These are phyloP conservation scores for Madurella fahalii DNA, from an alignment of 2,329 filamentous ascomycete species.

Conservation along the genomic window DNA sequence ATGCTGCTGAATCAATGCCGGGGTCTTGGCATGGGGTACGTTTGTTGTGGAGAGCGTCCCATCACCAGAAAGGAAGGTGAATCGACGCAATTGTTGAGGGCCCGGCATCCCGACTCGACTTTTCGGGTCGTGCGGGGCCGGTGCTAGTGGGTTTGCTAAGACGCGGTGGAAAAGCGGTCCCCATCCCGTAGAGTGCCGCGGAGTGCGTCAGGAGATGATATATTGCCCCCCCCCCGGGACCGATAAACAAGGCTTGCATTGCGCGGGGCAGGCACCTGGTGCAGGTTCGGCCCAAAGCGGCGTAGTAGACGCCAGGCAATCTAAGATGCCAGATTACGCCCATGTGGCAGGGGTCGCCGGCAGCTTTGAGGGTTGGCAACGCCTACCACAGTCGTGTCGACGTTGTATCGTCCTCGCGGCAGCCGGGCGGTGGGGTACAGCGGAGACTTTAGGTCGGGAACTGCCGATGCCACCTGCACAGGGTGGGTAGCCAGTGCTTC, in stretches of 20 bases:
- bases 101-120: slow-evolving; percentile 14
- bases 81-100: slow-evolving; percentile 11
- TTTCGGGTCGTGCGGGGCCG: slow-evolving; percentile 8
- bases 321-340: slow-evolving; percentile 22
- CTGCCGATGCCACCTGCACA: slow-evolving; percentile 22
- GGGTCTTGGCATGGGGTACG: slow-evolving; percentile 21
- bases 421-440: slow-evolving; percentile 19
- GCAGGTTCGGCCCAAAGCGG: slow-evolving; percentile 10
- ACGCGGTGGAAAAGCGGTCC: slow-evolving; percentile 27
- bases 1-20: slow-evolving; percentile 24
- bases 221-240: slow-evolving; percentile 19
- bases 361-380: slow-evolving; percentile 3
- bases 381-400: not conserved
- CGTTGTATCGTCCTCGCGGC: slow-evolving; percentile 16
- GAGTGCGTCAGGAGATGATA: slow-evolving; percentile 19
- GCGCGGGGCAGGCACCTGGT: slow-evolving; percentile 9
- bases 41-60: slow-evolving; percentile 11
- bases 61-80: slow-evolving; percentile 26
- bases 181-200: slow-evolving; percentile 23
- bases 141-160: not conserved
- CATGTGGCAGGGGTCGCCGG: slow-evolving; percentile 19
- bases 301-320: slow-evolving; percentile 16
- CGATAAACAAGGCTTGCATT: slow-evolving; percentile 16
- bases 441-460: slow-evolving; percentile 26
- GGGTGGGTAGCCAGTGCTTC: slow-evolving; percentile 1